Percentiles rank a stretch among this genome's conserved stretches.
phyloP scores from a whole-genome alignment of 768 basidiomycete species.

The Xanthoconium purpureum region DNA sequence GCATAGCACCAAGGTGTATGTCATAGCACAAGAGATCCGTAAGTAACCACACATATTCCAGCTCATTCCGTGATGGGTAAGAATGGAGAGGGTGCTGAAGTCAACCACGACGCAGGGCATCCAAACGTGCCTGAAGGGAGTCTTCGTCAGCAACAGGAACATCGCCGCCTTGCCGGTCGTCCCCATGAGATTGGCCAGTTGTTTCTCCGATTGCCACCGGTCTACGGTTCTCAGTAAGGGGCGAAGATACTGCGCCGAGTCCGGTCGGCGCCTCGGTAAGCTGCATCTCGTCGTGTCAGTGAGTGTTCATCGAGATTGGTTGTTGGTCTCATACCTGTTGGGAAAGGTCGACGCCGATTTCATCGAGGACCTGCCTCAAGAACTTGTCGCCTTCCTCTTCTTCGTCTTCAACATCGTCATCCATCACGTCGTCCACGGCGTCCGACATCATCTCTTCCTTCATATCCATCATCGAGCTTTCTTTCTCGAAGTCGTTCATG shows the following conservation, averaged over 20 bases:
- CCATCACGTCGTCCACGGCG: slow-evolving; percentile 96
- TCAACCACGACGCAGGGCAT: slow-evolving; percentile 78
- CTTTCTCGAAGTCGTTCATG: slow-evolving; percentile 97
- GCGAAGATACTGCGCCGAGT: slow-evolving; percentile 56
- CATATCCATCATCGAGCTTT: slow-evolving; percentile 99
- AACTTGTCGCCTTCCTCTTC: slow-evolving; percentile 96
- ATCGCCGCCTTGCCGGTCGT: slow-evolving; percentile 38
- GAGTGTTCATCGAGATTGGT: not conserved
- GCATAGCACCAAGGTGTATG: not conserved
- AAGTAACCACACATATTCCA: slow-evolving; percentile 2
- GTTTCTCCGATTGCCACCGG: slow-evolving; percentile 85
- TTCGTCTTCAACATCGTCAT: slow-evolving; percentile 87
- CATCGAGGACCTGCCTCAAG: slow-evolving; percentile 91
- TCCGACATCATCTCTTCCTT: slow-evolving; percentile 99
- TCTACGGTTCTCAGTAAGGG: slow-evolving; percentile 62
- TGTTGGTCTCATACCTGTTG: slow-evolving; percentile 72
- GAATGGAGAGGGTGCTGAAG: not conserved
- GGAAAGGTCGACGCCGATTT: slow-evolving; percentile 89
- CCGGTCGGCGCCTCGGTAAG: slow-evolving; percentile 81
- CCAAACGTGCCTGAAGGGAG: slow-evolving; percentile 88
- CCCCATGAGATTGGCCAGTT: slow-evolving; percentile 30
- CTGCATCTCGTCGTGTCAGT: slow-evolving; percentile 39
- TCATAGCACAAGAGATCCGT: not conserved
- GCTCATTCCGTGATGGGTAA: slow-evolving; percentile 8
- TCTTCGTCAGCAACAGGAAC: slow-evolving; percentile 74